These are phyloP conservation scores for Daldinia childiae DNA, from an alignment of 495 filamentous ascomycete genomes.

Conservation along the genomic window DNA sequence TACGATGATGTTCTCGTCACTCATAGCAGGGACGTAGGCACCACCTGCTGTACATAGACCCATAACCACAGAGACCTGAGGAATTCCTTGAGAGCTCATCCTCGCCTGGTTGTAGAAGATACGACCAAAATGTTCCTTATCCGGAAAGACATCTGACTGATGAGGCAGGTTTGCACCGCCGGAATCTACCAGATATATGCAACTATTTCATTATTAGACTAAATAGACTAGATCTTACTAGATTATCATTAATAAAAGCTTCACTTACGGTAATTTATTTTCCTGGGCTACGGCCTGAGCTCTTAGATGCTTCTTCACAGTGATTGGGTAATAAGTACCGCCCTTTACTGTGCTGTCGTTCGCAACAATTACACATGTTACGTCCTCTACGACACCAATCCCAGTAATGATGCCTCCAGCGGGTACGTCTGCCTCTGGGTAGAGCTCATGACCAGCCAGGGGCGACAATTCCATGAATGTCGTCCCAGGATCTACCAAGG, in stretches of 20 bases:
- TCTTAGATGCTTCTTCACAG: constrained; percentile 96
- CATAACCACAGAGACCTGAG: constrained; percentile 96
- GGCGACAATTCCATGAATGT: constrained; percentile 91
- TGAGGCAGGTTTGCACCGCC: constrained; percentile 96
- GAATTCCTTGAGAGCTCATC: constrained; percentile 85
- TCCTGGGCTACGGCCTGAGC: constrained; percentile 92
- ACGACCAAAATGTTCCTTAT: constrained; percentile 93
- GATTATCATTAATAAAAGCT: background rate
- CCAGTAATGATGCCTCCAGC: constrained; percentile 94
- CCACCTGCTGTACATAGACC: constrained; percentile 96
- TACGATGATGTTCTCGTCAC: constrained; percentile 96
- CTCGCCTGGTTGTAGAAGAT: constrained; percentile 99
- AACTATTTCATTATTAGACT: constrained; percentile 54
- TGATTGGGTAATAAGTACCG: constrained; percentile 98
- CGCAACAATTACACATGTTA: constrained; percentile 92
- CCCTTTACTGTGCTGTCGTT: constrained; percentile 99
- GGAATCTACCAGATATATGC: constrained; percentile 96
- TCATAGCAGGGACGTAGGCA: constrained; percentile 97
- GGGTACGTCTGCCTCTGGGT: constrained; percentile 73
- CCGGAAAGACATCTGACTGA: constrained; percentile 96
- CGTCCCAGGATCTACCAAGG: constrained; percentile 87
- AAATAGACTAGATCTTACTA: background rate
- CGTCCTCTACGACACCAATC: constrained; percentile 88
- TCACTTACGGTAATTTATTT: constrained; percentile 71
- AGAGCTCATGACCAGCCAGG: constrained; percentile 86